Percentiles rank a stretch among this genome's conserved stretches.
Conservation (phyloP, 441 rosid genomes). For the Macaranga tanarius region DNA sequence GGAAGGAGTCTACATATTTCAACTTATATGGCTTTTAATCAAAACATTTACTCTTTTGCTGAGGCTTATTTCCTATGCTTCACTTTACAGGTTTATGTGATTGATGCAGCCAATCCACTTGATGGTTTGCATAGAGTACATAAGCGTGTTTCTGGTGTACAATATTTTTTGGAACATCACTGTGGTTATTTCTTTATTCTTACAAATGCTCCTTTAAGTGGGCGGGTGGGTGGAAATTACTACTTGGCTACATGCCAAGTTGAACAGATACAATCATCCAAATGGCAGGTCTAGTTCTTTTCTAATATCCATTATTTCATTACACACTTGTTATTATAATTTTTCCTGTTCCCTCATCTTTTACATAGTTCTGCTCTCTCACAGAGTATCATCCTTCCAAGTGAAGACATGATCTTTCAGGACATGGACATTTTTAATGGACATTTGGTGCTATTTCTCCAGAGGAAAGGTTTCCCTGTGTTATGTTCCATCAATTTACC, state of each 20-base stretch:
- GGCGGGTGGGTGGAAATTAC: conserved; percentile 46
- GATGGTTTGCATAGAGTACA: conserved; percentile 52
- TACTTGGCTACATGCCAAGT: conserved; percentile 58
- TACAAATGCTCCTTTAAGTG: conserved; percentile 65
- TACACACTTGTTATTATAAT: not conserved
- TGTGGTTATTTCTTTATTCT: conserved; percentile 66
- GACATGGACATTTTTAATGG: conserved; percentile 84
- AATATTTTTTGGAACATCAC: conserved; percentile 82
- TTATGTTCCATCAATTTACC: conserved; percentile 75
- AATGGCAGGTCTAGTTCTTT: conserved; percentile 56
- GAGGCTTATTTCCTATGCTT: conserved; percentile 27
- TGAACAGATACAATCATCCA: conserved; percentile 43
- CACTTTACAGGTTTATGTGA: conserved; percentile 63
- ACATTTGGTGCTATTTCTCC: conserved; percentile 67
- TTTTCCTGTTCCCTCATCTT: conserved; percentile 8
- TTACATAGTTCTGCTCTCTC: conserved; percentile 16
- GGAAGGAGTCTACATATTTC: conserved; percentile 62
- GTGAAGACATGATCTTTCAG: conserved; percentile 58
- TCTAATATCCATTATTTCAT: conserved; percentile 2
- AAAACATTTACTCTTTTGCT: conserved; percentile 7
- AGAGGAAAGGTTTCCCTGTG: conserved; percentile 53
- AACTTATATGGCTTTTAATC: conserved; percentile 20
- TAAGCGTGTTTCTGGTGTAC: conserved; percentile 63
- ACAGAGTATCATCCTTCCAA: conserved; percentile 64
- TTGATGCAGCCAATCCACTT: conserved; percentile 57